Percentiles rank a stretch among this genome's conserved stretches.
phyloP scores from a whole-genome alignment of 2,329 filamentous ascomycete genomes.

The Penicillium sp. region DNA sequence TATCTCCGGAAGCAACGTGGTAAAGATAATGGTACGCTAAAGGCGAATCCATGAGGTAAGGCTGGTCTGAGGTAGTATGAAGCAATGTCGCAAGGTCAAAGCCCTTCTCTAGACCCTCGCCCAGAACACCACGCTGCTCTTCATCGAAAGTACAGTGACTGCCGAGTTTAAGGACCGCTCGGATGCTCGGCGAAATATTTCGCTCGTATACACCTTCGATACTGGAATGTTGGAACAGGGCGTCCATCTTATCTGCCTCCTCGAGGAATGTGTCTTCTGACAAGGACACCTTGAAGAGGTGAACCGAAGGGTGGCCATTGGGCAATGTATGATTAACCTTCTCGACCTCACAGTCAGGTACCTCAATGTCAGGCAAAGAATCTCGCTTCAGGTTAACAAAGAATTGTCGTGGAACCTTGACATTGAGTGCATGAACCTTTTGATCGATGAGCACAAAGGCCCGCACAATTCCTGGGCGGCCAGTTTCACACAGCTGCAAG shows the following conservation, averaged over 20 bases:
- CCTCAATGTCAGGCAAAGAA: constrained; percentile 83
- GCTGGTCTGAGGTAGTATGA: constrained; percentile 64
- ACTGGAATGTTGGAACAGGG: constrained; percentile 86
- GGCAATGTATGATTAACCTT: constrained; percentile 92
- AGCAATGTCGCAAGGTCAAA: constrained; percentile 82
- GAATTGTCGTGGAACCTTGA: constrained; percentile 84
- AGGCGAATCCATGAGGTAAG: constrained; percentile 73
- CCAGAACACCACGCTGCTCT: constrained; percentile 82
- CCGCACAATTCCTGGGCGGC: constrained; percentile 80
- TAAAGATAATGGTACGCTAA: constrained; percentile 90
- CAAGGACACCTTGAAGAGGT: constrained; percentile 92
- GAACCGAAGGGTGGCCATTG: constrained; percentile 89
- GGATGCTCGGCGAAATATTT: constrained; percentile 80
- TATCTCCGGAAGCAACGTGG: constrained; percentile 85
- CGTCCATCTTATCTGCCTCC: constrained; percentile 77
- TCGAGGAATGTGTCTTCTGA: constrained; percentile 83
- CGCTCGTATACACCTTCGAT: constrained; percentile 98
- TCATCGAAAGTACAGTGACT: constrained; percentile 94
- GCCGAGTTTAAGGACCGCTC: constrained; percentile 85
- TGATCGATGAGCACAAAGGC: constrained; percentile 92
- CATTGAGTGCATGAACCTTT: constrained; percentile 83
- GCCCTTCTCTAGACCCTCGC: constrained; percentile 87
- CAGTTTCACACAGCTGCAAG: constrained; percentile 79
- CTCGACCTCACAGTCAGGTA: constrained; percentile 83
- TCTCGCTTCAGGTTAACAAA: constrained; percentile 89